These are phyloP conservation scores for Salicornia ramosissima DNA, from an alignment of 148 eudicot species.

Conservation along the genomic window DNA sequence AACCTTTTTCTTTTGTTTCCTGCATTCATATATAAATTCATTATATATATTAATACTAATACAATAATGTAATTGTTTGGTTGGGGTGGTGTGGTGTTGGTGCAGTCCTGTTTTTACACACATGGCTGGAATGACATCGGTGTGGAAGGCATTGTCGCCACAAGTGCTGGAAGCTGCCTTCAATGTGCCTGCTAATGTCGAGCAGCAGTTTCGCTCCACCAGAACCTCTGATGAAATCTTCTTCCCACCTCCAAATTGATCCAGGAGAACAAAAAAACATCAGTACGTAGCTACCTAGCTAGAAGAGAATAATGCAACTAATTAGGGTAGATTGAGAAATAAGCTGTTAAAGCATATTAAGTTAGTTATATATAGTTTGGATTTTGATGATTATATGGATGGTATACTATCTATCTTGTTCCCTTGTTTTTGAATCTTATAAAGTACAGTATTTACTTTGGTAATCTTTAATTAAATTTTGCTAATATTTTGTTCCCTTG, in stretches of 20 bases:
- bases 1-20: background rate
- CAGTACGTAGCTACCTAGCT: no score
- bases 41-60: background rate
- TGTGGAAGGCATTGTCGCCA: conserved; percentile 79
- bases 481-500: no score
- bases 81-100: conserved; percentile 30
- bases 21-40: background rate
- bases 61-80: background rate
- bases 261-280: no score
- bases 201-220: conserved; percentile 53
- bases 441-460: no score
- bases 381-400: no score
- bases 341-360: no score
- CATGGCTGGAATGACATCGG: conserved; percentile 71
- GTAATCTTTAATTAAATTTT: no score
- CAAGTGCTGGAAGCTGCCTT: conserved; percentile 71
- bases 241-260: conserved; percentile 75
- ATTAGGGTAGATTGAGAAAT: no score
- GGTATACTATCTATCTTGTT: no score
- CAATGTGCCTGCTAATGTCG: conserved; percentile 55
- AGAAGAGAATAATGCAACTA: no score
- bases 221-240: conserved; percentile 68
- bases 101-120: conserved; percentile 85
- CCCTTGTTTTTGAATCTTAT: no score
- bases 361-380: no score